phyloP scores from a whole-genome alignment of 108 stramenopile genomes.

The Cyclotella sp. region DNA sequence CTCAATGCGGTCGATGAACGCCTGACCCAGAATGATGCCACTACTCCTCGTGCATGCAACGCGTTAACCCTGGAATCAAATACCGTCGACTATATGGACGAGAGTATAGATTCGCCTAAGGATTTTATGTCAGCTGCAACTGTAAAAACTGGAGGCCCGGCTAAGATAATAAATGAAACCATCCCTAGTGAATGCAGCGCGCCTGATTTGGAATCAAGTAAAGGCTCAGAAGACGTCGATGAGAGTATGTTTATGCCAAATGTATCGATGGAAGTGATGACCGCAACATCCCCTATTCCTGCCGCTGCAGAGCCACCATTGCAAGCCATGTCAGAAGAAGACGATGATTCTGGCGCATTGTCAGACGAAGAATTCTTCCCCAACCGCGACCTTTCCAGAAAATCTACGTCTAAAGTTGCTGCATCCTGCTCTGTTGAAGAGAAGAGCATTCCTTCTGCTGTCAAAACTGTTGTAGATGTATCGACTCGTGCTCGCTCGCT shows the following conservation, averaged over 20 bases:
- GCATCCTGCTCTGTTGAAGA: neutral
- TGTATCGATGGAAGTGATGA: neutral
- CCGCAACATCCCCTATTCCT: neutral
- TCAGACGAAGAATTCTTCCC: slow-evolving; percentile 42
- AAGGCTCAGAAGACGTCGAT: neutral
- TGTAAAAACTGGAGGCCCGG: neutral
- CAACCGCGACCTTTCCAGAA: slow-evolving; percentile 21
- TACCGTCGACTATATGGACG: neutral
- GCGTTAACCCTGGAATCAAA: neutral
- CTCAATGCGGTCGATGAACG: too few relatives aligned
- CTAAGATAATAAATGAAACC: neutral
- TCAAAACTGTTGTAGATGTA: neutral
- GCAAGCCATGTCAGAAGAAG: slow-evolving; percentile 11
- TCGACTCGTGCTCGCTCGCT: neutral
- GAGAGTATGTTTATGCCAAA: slow-evolving; percentile 48
- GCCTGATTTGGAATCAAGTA: neutral
- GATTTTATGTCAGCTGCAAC: neutral
- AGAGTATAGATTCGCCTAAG: neutral
- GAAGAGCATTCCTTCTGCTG: neutral
- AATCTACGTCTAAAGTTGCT: neutral
- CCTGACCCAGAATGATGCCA: neutral
- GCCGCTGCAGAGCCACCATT: neutral
- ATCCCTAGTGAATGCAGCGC: neutral
- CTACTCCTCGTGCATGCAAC: neutral
- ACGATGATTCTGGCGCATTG: slow-evolving; percentile 9